Evolutionary conservation across 1,139 yeast genomes (phyloP).

Genomic region (Yamadazyma trypodendri): DNA sequence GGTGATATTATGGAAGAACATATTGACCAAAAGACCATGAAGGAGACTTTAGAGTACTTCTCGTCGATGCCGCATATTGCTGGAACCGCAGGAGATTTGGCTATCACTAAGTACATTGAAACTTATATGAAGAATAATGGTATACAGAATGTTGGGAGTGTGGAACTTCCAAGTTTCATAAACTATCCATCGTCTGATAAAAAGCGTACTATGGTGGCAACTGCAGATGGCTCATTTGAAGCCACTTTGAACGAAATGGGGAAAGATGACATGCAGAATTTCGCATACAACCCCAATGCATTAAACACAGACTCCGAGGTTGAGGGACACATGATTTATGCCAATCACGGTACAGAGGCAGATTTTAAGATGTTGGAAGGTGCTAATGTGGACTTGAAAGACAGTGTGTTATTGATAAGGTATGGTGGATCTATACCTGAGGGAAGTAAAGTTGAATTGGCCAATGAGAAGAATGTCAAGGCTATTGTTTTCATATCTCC

Average conservation of each 20-base stretch:
- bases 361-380: slow-evolving; percentile 54
- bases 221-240: slow-evolving; percentile 33
- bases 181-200: slow-evolving; percentile 47
- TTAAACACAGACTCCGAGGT: slow-evolving; percentile 45
- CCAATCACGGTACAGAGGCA: slow-evolving; percentile 57
- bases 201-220: slow-evolving; percentile 32
- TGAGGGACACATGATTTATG: slow-evolving; percentile 54
- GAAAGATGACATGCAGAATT: slow-evolving; percentile 33
- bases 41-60: slow-evolving; percentile 70
- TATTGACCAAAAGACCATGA: slow-evolving; percentile 58
- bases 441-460: slow-evolving; percentile 35
- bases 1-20: slow-evolving; percentile 46
- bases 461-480: slow-evolving; percentile 29
- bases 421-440: slow-evolving; percentile 53
- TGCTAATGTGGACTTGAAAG: slow-evolving; percentile 33
- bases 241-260: slow-evolving; percentile 39
- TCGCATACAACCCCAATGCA: slow-evolving; percentile 71
- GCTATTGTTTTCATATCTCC: slow-evolving; percentile 40
- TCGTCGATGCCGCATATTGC: slow-evolving; percentile 84
- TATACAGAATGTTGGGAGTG: slow-evolving; percentile 48
- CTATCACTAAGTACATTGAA: slow-evolving; percentile 65
- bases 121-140: slow-evolving; percentile 59
- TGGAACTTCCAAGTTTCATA: slow-evolving; percentile 52
- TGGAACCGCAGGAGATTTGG: slow-evolving; percentile 82
- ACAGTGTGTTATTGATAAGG: slow-evolving; percentile 56